These are phyloP conservation scores for Dalechampia spathulata DNA, from an alignment of 441 rosid species.

Conservation along the genomic window DNA sequence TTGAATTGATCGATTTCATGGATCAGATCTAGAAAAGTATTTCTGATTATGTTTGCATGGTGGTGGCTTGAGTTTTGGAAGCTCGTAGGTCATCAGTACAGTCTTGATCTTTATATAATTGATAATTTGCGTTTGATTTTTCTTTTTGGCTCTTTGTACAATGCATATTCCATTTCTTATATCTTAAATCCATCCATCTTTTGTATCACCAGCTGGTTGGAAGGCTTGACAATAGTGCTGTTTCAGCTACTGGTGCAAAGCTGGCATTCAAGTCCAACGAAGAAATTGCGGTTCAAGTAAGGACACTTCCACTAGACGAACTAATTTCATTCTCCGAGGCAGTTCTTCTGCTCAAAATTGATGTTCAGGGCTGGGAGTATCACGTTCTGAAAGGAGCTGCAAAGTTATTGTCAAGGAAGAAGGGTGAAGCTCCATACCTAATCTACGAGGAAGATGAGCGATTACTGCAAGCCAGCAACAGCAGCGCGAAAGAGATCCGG, in stretches of 20 bases:
- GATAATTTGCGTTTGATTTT: neutral
- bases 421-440: slow-evolving; percentile 73
- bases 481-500: slow-evolving; percentile 68
- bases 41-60: too few relatives aligned
- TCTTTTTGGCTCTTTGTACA: neutral
- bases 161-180: neutral
- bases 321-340: slow-evolving; percentile 49
- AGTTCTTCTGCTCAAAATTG: slow-evolving; percentile 69
- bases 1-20: too few relatives aligned
- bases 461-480: slow-evolving; percentile 82
- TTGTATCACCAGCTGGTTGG: slow-evolving; percentile 64
- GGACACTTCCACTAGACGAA: slow-evolving; percentile 73
- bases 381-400: slow-evolving; percentile 83
- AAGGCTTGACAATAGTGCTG: slow-evolving; percentile 93
- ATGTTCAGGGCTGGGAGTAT: slow-evolving; percentile 98
- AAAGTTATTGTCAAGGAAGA: slow-evolving; percentile 66
- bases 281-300: slow-evolving; percentile 80
- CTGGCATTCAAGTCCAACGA: slow-evolving; percentile 90
- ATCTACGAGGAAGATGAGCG: slow-evolving; percentile 92
- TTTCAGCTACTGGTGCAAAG: slow-evolving; percentile 86
- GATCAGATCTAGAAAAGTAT: too few relatives aligned
- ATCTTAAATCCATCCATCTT: neutral
- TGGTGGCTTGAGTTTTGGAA: too few relatives aligned
- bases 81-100: too few relatives aligned
- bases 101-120: neutral